These are phyloP conservation scores for Russula dissimulans DNA, from an alignment of 768 basidiomycete genomes.

Conservation along the genomic window DNA sequence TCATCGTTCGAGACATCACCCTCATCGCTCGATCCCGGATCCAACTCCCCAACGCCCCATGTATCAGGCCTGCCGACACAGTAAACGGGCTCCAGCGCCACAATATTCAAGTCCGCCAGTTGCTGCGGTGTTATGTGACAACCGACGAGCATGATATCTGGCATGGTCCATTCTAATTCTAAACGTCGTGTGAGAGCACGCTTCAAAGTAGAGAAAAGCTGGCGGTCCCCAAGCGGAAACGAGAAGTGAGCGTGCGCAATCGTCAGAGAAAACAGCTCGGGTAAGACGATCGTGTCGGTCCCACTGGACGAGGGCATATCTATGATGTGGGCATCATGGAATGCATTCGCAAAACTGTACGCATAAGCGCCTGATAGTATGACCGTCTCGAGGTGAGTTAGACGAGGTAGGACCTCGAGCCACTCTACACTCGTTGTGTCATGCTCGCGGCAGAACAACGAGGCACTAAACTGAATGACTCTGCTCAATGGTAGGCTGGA, in stretches of 20 bases:
- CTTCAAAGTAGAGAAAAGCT: constrained; percentile 11
- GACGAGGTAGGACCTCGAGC: constrained; percentile 4
- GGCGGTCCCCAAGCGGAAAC: constrained; percentile 5
- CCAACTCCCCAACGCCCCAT: constrained; percentile 9
- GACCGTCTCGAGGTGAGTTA: not conserved
- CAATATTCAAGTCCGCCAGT: constrained; percentile 1
- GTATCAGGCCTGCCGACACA: constrained; percentile 5
- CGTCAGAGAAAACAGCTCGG: not conserved
- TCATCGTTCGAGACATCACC: not conserved
- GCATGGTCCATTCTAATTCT: not conserved
- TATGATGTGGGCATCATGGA: not conserved
- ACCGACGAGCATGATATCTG: not conserved
- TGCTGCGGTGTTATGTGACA: constrained; percentile 13
- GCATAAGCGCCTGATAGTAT: not conserved
- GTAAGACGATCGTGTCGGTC: not conserved
- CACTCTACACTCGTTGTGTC: not conserved
- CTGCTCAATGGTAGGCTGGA: not conserved
- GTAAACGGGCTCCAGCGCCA: not conserved
- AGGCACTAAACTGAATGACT: not conserved
- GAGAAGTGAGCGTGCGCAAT: constrained; percentile 13
- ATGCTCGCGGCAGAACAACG: not conserved
- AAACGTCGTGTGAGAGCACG: constrained; percentile 2
- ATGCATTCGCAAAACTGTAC: constrained; percentile 3
- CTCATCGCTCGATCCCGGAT: not conserved
- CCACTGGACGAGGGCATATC: not conserved